Conservation (phyloP, 1,284 basidiomycete species). For the Leccinum pseudoinsigne region DNA sequence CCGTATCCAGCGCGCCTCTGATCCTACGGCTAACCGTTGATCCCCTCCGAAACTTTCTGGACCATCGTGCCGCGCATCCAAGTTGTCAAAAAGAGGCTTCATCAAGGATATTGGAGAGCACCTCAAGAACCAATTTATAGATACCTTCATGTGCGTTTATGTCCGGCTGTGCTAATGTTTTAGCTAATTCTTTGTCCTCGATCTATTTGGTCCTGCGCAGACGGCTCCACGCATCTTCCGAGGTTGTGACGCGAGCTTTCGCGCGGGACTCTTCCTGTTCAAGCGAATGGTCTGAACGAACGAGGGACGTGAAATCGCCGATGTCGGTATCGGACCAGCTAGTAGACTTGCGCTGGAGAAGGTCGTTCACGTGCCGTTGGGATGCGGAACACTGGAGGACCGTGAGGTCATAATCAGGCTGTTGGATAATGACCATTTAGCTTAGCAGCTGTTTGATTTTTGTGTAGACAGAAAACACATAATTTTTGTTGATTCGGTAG, state of each 20-base stretch:
- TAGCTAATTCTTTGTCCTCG: too few relatives aligned
- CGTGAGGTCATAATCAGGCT: conserved; percentile 59
- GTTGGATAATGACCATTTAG: too few relatives aligned
- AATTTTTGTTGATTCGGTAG: too few relatives aligned
- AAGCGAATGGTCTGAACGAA: conserved; percentile 55
- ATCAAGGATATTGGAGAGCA: too few relatives aligned
- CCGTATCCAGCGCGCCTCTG: conserved; percentile 76
- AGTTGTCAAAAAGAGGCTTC: conserved; percentile 60
- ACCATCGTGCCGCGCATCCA: conserved; percentile 87
- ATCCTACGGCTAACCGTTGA: conserved; percentile 87
- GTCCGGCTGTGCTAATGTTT: too few relatives aligned
- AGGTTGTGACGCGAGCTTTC: conserved; percentile 60
- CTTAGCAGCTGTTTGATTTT: too few relatives aligned
- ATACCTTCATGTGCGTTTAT: too few relatives aligned
- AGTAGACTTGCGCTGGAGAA: conserved; percentile 86
- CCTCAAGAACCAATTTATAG: too few relatives aligned
- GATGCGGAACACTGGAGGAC: conserved; percentile 75
- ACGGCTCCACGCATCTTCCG: conserved; percentile 53
- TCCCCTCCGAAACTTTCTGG: conserved; percentile 87
- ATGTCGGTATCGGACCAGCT: conserved; percentile 83
- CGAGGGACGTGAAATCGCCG: conserved; percentile 79
- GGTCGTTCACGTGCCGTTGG: conserved; percentile 88
- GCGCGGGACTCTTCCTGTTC: conserved; percentile 76
- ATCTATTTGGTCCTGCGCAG: too few relatives aligned
- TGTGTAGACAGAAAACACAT: too few relatives aligned